Base-by-base conservation (phyloP, 1,284 basidiomycete species). In the Somion occarium region DNA sequence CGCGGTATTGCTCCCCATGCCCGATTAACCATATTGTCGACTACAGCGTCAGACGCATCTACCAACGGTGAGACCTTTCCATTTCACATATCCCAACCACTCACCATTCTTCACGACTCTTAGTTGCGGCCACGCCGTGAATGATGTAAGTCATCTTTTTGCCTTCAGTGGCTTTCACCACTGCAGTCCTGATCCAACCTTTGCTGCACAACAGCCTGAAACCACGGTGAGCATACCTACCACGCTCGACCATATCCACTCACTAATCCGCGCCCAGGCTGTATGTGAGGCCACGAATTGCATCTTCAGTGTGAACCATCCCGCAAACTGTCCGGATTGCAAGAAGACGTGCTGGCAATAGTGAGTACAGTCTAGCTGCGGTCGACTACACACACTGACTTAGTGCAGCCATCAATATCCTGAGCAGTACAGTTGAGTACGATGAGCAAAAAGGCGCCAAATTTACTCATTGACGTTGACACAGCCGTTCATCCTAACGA, bases 291-390 rank as follows among this genome's bases (percentile, higher is more conserved):
- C 76, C 47, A 60, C 67, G 30, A 76, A 69, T 50, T 88, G 85
- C 70, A 83, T 76, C 65, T 85, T 88, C 63, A 87, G 85, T 60
- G 74, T 77, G 7, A 70, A 62, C 27, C 85, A 88, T 63, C 73
- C 82, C 26, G 58, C 53, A 30, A 63, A 66, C 38, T 86, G 83
- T 62, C 79, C 79, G 11, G 52, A 62, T 41, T 88, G 85, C 62
- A 74, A 65, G 52, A 63, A 73, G 55, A 74, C 70, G 49, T 88
- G 85, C 63, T 87, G 83, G 82, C 85, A 88, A 65, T 85, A 85
- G 84, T 87, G 63, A 67, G 84, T 70, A 38, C 34, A 23, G 27
- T 5, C 24, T 25, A 37, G 22, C n/a, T n/a, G n/a, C 18, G 22
- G 24, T 20, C 12, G 19, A n/a, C 5, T 24, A 39, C 51, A 51